Percentiles rank a stretch among this genome's conserved stretches.
Conservation (phyloP, 257 asterid species). For the Solanum chaucha region DNA sequence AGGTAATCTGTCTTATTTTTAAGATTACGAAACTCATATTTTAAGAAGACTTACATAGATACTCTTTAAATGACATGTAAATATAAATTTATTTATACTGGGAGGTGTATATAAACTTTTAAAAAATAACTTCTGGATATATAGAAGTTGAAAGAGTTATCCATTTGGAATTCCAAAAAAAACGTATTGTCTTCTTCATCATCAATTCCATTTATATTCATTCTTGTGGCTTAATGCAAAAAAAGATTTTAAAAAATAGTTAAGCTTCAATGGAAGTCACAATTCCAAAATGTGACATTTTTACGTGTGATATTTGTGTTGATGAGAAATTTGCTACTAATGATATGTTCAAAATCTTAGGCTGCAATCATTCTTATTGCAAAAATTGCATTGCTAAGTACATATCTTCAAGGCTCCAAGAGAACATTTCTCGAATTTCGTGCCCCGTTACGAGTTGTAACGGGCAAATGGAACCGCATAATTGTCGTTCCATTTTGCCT, state of each 20-base stretch:
- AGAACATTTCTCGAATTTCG: conserved; percentile 11
- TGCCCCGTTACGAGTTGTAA: conserved; percentile 47
- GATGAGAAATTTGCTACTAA: conserved; percentile 20
- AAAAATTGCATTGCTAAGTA: conserved; percentile 31
- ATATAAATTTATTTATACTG: no score
- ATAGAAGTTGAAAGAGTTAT: no score
- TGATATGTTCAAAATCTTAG: conserved; percentile 17
- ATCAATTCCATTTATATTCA: no score
- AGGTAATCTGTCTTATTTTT: neutral
- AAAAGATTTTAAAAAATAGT: no score
- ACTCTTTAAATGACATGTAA: neutral
- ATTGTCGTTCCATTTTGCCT: conserved; percentile 45
- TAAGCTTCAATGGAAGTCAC: neutral
- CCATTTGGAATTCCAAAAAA: no score
- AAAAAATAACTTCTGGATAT: no score
- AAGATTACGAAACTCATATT: neutral
- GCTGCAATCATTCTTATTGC: conserved; percentile 43
- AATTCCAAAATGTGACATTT: neutral
- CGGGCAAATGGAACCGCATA: conserved; percentile 39
- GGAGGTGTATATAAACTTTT: neutral
- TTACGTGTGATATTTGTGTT: conserved; percentile 47
- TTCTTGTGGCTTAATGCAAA: no score
- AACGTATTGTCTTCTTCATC: no score
- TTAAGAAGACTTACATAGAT: neutral
- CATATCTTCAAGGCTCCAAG: conserved; percentile 42